phyloP scores from a whole-genome alignment of 2,329 filamentous ascomycete species.

The Chaetomiaceae sp. region DNA sequence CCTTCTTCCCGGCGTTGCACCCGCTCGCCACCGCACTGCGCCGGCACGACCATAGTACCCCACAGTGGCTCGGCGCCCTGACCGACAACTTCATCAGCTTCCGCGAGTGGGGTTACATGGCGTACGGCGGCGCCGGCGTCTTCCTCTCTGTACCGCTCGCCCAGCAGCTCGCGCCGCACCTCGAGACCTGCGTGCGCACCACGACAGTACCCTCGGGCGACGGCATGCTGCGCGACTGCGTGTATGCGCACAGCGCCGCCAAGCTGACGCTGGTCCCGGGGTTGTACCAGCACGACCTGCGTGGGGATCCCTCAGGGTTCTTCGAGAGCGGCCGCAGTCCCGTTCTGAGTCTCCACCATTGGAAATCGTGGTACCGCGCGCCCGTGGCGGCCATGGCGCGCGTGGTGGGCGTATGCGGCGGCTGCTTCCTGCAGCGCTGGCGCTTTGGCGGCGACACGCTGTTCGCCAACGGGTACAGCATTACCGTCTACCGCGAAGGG shows the following conservation, averaged over 20 bases:
- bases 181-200: slow-evolving; percentile 43
- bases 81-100: slow-evolving; percentile 51
- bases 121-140: slow-evolving; percentile 54
- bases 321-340: slow-evolving; percentile 51
- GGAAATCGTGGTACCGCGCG: slow-evolving; percentile 54
- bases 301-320: slow-evolving; percentile 50
- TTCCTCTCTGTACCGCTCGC: slow-evolving; percentile 51
- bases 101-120: slow-evolving; percentile 50
- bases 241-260: slow-evolving; percentile 48
- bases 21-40: slow-evolving; percentile 42
- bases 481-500: slow-evolving; percentile 39
- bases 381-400: slow-evolving; percentile 45
- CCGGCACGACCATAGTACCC: slow-evolving; percentile 41
- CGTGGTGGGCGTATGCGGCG: slow-evolving; percentile 48
- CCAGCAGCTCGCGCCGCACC: slow-evolving; percentile 39
- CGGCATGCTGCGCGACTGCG: slow-evolving; percentile 50
- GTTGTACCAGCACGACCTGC: slow-evolving; percentile 53
- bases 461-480: slow-evolving; percentile 55
- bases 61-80: slow-evolving; percentile 50
- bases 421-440: slow-evolving; percentile 53
- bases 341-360: slow-evolving; percentile 56
- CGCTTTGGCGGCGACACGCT: slow-evolving; percentile 40
- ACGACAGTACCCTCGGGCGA: slow-evolving; percentile 43
- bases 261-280: slow-evolving; percentile 50
- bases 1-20: slow-evolving; percentile 53